Conservation (phyloP, 2,329 filamentous ascomycete species). For the Biscogniauxia sp. region DNA sequence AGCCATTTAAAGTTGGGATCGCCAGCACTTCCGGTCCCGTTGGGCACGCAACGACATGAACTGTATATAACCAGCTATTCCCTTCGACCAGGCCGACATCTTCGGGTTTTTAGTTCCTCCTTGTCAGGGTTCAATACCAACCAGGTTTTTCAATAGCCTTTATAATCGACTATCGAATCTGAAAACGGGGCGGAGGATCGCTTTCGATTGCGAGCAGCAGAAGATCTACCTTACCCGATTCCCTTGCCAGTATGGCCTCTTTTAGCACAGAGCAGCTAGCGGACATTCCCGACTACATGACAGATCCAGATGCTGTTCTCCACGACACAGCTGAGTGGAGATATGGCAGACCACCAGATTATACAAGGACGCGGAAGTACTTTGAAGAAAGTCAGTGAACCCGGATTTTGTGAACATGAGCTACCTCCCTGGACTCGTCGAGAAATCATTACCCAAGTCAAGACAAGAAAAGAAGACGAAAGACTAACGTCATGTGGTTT, state of each 20-base stretch:
- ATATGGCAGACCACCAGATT: slow-evolving; percentile 60
- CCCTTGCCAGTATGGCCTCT: background rate
- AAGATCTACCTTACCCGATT: background rate
- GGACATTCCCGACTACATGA: slow-evolving; percentile 22
- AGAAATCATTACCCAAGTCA: background rate
- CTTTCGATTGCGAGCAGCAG: background rate
- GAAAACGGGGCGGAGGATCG: background rate
- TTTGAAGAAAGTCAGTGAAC: slow-evolving; percentile 54
- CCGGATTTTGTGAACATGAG: too few relatives aligned
- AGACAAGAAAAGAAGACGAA: background rate
- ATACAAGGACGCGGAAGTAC: slow-evolving; percentile 59
- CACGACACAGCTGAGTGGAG: slow-evolving; percentile 54
- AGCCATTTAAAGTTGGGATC: background rate
- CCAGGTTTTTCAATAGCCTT: background rate
- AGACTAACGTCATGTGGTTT: background rate
- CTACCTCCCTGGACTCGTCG: background rate
- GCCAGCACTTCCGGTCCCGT: background rate
- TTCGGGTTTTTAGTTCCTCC: background rate
- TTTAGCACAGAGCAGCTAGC: background rate
- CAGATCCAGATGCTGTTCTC: slow-evolving; percentile 22
- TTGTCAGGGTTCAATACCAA: background rate
- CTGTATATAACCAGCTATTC: background rate
- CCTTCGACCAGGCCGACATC: background rate
- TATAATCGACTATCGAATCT: background rate
- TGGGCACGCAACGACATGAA: background rate